Percentiles rank a stretch among this genome's conserved stretches.
Conservation (phyloP, 2,329 filamentous ascomycete species). For the Xylaria arbuscula region DNA sequence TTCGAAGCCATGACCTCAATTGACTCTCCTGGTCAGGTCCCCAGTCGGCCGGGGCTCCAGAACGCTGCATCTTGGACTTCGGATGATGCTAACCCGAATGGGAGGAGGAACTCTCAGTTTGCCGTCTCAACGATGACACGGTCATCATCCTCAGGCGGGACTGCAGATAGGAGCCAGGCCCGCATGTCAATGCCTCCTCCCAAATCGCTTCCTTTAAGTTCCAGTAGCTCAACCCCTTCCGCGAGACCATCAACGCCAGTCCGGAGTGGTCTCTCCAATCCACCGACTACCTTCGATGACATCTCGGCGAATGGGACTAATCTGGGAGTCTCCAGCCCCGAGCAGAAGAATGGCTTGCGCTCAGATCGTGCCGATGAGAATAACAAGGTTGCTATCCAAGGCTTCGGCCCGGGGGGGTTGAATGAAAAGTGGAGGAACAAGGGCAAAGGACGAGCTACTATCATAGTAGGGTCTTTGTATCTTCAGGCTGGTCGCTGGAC, state of each 20-base stretch:
- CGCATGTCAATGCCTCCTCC: slow-evolving; percentile 85
- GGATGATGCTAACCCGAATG: slow-evolving; percentile 55
- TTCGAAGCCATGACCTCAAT: slow-evolving; percentile 79
- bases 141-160: slow-evolving; percentile 64
- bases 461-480: slow-evolving; percentile 86
- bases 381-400: slow-evolving; percentile 71
- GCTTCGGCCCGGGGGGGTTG: slow-evolving; percentile 76
- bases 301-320: slow-evolving; percentile 51
- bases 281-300: slow-evolving; percentile 62
- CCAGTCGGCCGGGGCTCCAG: slow-evolving; percentile 55
- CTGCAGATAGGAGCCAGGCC: slow-evolving; percentile 68
- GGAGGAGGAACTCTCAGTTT: slow-evolving; percentile 68
- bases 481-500: slow-evolving; percentile 90
- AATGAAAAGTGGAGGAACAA: slow-evolving; percentile 83
- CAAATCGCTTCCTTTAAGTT: slow-evolving; percentile 57
- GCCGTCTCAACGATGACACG: slow-evolving; percentile 59
- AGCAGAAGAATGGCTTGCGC: slow-evolving; percentile 51
- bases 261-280: slow-evolving; percentile 61
- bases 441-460: slow-evolving; percentile 80
- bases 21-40: slow-evolving; percentile 75
- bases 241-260: slow-evolving; percentile 62
- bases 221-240: slow-evolving; percentile 59
- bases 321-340: slow-evolving; percentile 56
- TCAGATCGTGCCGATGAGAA: slow-evolving; percentile 57
- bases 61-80: slow-evolving; percentile 54